Conservation (phyloP, 2,329 filamentous ascomycete species). For the Xylaria arbuscula region DNA sequence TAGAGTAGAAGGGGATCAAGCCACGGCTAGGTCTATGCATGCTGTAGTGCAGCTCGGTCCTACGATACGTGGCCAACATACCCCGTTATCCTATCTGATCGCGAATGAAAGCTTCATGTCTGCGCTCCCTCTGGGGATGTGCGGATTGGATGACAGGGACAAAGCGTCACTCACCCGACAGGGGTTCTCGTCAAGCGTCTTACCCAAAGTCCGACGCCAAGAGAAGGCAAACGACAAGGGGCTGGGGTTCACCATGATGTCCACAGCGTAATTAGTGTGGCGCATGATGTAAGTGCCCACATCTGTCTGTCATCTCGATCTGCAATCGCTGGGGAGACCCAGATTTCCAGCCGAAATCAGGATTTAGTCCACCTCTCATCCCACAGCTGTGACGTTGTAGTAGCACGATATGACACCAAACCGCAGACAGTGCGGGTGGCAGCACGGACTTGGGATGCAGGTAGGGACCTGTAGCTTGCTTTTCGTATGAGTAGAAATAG, state of each 20-base stretch:
- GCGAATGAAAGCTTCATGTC: neutral
- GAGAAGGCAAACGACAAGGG: conserved; percentile 7
- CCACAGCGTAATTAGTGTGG: conserved; percentile 24
- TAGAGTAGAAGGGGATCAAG: neutral
- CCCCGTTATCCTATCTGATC: neutral
- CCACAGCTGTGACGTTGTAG: conserved; percentile 37
- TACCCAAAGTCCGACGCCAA: conserved; percentile 16
- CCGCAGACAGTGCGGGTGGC: neutral
- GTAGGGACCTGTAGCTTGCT: conserved; percentile 25
- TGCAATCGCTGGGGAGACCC: conserved; percentile 22
- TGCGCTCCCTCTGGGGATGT: neutral
- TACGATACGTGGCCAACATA: neutral
- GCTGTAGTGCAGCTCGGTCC: neutral
- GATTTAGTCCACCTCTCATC: conserved; percentile 28
- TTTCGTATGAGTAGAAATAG: neutral
- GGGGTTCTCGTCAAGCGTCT: conserved; percentile 9
- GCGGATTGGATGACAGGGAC: neutral
- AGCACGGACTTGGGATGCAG: conserved; percentile 23
- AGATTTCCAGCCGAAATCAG: conserved; percentile 34
- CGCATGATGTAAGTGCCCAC: conserved; percentile 38
- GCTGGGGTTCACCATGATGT: neutral
- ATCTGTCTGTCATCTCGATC: conserved; percentile 37
- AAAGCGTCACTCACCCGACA: conserved; percentile 20
- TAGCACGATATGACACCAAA: conserved; percentile 30
- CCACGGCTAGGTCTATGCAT: neutral